phyloP scores from a whole-genome alignment of 768 basidiomycete species.

The Suillus subaureus region DNA sequence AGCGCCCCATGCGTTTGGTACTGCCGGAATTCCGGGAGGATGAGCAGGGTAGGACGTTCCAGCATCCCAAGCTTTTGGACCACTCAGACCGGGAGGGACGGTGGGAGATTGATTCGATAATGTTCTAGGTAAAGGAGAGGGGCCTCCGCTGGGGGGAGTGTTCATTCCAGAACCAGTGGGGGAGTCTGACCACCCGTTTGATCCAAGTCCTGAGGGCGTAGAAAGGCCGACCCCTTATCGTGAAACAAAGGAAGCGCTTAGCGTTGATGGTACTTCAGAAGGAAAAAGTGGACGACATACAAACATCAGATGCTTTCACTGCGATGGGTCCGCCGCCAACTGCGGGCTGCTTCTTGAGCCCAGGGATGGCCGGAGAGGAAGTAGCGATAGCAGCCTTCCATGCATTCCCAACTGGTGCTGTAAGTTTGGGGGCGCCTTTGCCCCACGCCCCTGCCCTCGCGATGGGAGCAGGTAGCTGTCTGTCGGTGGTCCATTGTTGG shows the following conservation, averaged over 20 bases:
- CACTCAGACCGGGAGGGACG: constrained; percentile 16
- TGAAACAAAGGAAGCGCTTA: background rate
- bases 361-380: constrained; percentile 9
- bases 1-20: constrained; percentile 7
- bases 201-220: background rate
- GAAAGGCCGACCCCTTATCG: background rate
- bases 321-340: constrained; percentile 28
- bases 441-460: constrained; percentile 19
- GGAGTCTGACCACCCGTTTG: constrained; percentile 23
- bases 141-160: constrained; percentile 17
- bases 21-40: constrained; percentile 14
- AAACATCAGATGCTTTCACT: constrained; percentile 31
- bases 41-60: constrained; percentile 13
- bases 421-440: constrained; percentile 20
- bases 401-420: constrained; percentile 25
- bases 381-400: constrained; percentile 16
- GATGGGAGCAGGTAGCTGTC: constrained; percentile 11
- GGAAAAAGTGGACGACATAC: constrained; percentile 19
- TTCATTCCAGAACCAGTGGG: constrained; percentile 16
- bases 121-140: constrained; percentile 9
- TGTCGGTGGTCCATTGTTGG: constrained; percentile 24
- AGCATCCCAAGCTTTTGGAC: constrained; percentile 14
- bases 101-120: constrained; percentile 10
- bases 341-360: constrained; percentile 22
- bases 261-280: background rate